These are phyloP conservation scores for Apiotrichum mycotoxinovorans DNA, from an alignment of 1,284 basidiomycete genomes.

Conservation along the genomic window DNA sequence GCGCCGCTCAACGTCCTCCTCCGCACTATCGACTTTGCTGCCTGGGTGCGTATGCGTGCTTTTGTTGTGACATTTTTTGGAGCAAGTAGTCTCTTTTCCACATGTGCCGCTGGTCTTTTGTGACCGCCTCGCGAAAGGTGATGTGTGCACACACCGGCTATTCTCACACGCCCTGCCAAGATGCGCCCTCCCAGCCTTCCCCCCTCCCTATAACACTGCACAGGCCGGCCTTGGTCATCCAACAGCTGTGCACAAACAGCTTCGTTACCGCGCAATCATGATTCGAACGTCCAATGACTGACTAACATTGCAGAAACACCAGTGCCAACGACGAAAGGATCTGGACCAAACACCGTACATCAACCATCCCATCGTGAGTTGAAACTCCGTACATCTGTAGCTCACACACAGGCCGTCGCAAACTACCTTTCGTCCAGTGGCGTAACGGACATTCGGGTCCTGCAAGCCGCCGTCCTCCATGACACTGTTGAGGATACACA, in stretches of 20 bases:
- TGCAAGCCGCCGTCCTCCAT: slow-evolving; percentile 51
- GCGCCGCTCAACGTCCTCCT: slow-evolving; percentile 28
- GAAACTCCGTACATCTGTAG: not conserved
- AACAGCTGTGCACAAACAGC: too few relatives aligned
- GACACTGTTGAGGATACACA: slow-evolving; percentile 53
- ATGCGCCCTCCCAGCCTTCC: too few relatives aligned
- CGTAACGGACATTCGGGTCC: slow-evolving; percentile 39
- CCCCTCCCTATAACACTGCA: too few relatives aligned
- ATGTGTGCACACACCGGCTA: too few relatives aligned
- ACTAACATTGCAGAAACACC: slow-evolving; percentile 42
- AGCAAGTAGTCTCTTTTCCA: too few relatives aligned
- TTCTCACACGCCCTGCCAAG: too few relatives aligned
- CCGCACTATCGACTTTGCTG: slow-evolving; percentile 47
- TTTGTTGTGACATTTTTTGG: too few relatives aligned
- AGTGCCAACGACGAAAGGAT: slow-evolving; percentile 49
- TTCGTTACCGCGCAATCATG: too few relatives aligned
- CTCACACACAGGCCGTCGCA: slow-evolving; percentile 37
- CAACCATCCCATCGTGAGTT: slow-evolving; percentile 46
- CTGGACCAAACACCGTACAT: slow-evolving; percentile 49
- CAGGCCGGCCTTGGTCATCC: not conserved
- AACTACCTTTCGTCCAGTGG: slow-evolving; percentile 46
- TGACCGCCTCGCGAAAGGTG: too few relatives aligned
- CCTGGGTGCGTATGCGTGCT: slow-evolving; percentile 34
- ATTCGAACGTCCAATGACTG: too few relatives aligned
- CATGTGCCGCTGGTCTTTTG: too few relatives aligned